A percentile compares a stretch with the other conserved stretches of the same genome.
Conservation (phyloP, 164 flowering plant species). For the Umbilicus rupestris region DNA sequence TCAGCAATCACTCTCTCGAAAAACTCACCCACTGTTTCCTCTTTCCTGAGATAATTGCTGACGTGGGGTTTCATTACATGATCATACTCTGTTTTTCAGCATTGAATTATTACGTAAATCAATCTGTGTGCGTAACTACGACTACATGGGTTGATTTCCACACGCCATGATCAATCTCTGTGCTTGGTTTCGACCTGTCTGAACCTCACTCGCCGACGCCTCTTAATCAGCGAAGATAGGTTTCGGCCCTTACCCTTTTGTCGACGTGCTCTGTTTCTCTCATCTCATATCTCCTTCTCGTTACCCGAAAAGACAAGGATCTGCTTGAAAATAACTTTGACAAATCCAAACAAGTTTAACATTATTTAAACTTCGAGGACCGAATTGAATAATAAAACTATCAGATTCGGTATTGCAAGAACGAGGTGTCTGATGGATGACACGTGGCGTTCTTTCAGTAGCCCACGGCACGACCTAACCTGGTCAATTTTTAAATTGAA, state of each 20-base stretch:
- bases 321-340: background rate
- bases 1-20: background rate
- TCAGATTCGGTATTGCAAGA: background rate
- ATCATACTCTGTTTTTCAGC: background rate
- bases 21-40: background rate
- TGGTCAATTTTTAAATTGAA: background rate
- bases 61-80: background rate
- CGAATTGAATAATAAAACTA: background rate
- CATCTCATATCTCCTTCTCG: too few relatives aligned
- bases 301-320: too few relatives aligned
- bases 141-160: background rate
- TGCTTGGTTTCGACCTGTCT: too few relatives aligned
- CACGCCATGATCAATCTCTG: background rate
- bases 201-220: background rate
- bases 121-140: background rate
- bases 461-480: background rate
- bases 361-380: background rate
- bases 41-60: background rate
- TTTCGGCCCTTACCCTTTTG: background rate
- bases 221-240: background rate
- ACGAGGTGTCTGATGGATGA: background rate
- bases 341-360: background rate
- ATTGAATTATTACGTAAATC: constrained; percentile 1
- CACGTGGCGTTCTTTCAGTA: background rate
- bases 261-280: background rate